Percentiles rank a stretch among this genome's conserved stretches.
phyloP scores from a whole-genome alignment of 768 basidiomycete species.

The Serendipita sp. region DNA sequence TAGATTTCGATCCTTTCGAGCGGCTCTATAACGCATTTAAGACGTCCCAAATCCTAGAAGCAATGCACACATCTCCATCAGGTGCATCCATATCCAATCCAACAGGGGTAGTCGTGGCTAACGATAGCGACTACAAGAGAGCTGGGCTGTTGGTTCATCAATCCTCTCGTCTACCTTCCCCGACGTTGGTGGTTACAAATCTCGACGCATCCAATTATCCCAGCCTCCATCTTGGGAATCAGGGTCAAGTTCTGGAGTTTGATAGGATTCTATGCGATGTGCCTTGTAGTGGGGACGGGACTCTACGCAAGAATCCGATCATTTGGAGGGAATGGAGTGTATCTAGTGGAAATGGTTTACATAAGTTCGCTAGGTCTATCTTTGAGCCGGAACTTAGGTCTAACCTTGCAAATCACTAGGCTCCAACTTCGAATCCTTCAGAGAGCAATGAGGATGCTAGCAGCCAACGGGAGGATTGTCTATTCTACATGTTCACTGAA shows the following conservation, averaged over 20 bases:
- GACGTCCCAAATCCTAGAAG: constrained; percentile 94
- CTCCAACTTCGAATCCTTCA: constrained; percentile 84
- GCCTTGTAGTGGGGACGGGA: constrained; percentile 95
- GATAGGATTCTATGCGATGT: constrained; percentile 94
- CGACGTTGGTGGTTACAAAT: constrained; percentile 88
- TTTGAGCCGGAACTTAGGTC: neutral
- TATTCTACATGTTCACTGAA: constrained; percentile 98
- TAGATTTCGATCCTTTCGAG: neutral
- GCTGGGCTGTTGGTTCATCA: constrained; percentile 96
- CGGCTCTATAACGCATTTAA: constrained; percentile 16
- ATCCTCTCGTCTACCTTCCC: constrained; percentile 81
- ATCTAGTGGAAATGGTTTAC: constrained; percentile 80
- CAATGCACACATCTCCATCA: constrained; percentile 50
- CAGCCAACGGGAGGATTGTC: constrained; percentile 76
- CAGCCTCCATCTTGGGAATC: constrained; percentile 31
- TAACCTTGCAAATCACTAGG: constrained; percentile 24
- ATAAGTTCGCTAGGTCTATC: constrained; percentile 36
- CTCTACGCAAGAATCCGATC: constrained; percentile 80
- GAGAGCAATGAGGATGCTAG: constrained; percentile 81
- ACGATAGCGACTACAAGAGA: constrained; percentile 87
- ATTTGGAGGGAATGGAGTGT: constrained; percentile 91
- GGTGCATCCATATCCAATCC: constrained; percentile 39
- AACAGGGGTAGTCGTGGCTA: constrained; percentile 78
- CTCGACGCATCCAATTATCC: constrained; percentile 84
- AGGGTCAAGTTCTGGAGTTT: constrained; percentile 41